Evolutionary conservation across 495 filamentous ascomycete genomes (phyloP), one percentile per base, ranked within the genome.

Genomic region (Extremus antarcticus): DNA sequence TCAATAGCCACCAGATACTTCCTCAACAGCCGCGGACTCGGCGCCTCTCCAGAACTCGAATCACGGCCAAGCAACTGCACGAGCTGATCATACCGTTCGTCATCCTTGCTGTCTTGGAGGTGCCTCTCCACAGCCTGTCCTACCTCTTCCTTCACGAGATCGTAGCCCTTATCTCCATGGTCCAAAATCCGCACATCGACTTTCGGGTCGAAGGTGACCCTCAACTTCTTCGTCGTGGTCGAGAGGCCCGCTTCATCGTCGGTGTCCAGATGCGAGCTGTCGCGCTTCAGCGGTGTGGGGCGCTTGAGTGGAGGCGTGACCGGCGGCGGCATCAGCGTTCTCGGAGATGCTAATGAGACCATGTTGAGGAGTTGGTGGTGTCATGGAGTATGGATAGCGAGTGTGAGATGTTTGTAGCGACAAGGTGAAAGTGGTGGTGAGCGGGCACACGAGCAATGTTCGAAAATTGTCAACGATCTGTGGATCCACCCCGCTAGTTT

Each of bases 1-100:
- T 85, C 77, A 50, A 97, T 76, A 22, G 85, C 89, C 52, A 86
- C 65, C n/a, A 91, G 69, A 61, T 94, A 89, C 53, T 82, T 76
- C 56, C 77, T 80, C 59, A 95, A 67, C 39, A 84, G 74, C 19
- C 73, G 71, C 54, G 71, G 73, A 61, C 72, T 76, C 55, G 73
- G 74, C 51, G 71, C 66, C 49, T 72, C 73, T 20, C 76, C 72
- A 43, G 73, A 67, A 20, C 69, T 68, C 47, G 66, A 65, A 38
- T 70, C 69, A 46, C 75, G 68, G 22, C 70, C 60, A 54, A 91
- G 87, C 3, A 87, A 68, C 54, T 84, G 76, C 66, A 87, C 86
- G 59, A 96, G 66, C 46, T 74, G 73, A 52, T 89, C 80, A 63
- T 94, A 94, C 47, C 75, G 79, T 50, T 81, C 78, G 55, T 79